These are phyloP conservation scores for Elsinoe fawcettii DNA, from an alignment of 2,329 filamentous ascomycete species.

Conservation along the genomic window DNA sequence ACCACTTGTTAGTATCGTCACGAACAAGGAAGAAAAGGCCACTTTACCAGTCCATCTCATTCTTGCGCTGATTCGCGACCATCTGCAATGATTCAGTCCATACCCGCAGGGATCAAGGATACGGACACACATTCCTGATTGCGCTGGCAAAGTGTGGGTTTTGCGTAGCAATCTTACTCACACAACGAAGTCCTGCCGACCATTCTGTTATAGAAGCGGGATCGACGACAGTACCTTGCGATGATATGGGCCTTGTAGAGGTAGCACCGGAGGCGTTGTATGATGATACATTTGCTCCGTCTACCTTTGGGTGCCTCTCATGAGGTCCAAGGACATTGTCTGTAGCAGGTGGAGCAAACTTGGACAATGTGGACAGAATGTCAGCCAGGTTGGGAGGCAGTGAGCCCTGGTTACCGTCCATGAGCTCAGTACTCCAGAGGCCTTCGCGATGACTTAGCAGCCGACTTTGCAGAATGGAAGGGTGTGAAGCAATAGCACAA, in stretches of 20 bases:
- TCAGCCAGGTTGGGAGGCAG: constrained; percentile 26
- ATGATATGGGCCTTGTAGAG: not conserved
- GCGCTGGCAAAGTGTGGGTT: constrained; percentile 35
- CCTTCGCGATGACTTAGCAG: too few species aligned
- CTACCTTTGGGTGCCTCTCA: not conserved
- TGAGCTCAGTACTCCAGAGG: constrained; percentile 19
- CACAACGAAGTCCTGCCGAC: constrained; percentile 40
- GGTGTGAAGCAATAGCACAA: not conserved
- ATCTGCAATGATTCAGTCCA: constrained; percentile 35
- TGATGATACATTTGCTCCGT: not conserved
- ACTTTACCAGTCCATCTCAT: constrained; percentile 52
- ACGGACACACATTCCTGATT: constrained; percentile 33
- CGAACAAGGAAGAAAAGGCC: not conserved
- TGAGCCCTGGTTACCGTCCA: constrained; percentile 25
- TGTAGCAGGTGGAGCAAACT: constrained; percentile 16
- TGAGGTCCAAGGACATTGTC: not conserved
- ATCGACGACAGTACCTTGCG: constrained; percentile 30
- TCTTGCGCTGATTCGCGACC: constrained; percentile 54
- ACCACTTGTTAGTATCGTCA: not conserved
- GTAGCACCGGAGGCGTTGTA: not conserved
- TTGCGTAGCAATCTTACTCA: constrained; percentile 40
- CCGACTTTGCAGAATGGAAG: too few species aligned
- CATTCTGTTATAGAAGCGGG: constrained; percentile 43
- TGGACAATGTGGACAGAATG: constrained; percentile 30
- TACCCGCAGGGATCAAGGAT: constrained; percentile 1